phyloP scores from a whole-genome alignment of 495 filamentous ascomycete genomes.

The Penicillium argentinense region DNA sequence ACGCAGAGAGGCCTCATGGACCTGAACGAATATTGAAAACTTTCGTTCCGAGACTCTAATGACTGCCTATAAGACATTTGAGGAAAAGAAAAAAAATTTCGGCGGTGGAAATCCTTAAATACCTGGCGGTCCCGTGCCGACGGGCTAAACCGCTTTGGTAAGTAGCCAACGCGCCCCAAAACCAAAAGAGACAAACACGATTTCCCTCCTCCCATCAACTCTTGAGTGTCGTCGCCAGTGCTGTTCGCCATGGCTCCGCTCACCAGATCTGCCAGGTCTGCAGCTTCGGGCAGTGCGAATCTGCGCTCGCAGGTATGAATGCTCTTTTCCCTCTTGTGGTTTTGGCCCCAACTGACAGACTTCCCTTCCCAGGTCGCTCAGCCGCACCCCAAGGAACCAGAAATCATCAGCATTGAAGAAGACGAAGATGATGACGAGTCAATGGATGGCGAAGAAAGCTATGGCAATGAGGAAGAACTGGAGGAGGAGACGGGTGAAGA shows the following conservation, averaged over 20 bases:
- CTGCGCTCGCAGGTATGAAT: conserved; percentile 20
- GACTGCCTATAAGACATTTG: conserved; percentile 90
- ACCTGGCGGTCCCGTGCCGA: conserved; percentile 21
- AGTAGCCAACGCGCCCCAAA: conserved; percentile 32
- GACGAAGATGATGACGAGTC: conserved; percentile 33
- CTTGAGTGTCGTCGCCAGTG: conserved; percentile 8
- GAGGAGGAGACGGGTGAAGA: conserved; percentile 17
- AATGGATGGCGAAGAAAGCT: conserved; percentile 27
- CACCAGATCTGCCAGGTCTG: conserved; percentile 25
- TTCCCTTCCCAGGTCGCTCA: conserved; percentile 23
- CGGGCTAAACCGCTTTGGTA: conserved; percentile 32
- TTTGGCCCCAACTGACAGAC: conserved; percentile 23
- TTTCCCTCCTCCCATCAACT: conserved; percentile 19
- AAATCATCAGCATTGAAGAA: conserved; percentile 45
- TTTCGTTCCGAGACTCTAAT: conserved; percentile 99
- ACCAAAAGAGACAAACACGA: conserved; percentile 36
- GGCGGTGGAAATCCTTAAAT: conserved; percentile 25
- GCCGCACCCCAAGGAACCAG: conserved; percentile 27
- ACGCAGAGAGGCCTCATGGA: conserved; percentile 82
- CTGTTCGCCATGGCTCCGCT: conserved; percentile 27
- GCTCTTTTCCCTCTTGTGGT: background rate
- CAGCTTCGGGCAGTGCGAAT: conserved; percentile 1
- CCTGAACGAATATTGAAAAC: conserved; percentile 92
- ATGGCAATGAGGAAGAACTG: conserved; percentile 25
- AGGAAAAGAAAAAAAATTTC: conserved; percentile 45